Evolutionary conservation across 1,284 basidiomycete genomes (phyloP), one percentile per base, ranked within the genome.

Genomic region (Mycena citricolor): DNA sequence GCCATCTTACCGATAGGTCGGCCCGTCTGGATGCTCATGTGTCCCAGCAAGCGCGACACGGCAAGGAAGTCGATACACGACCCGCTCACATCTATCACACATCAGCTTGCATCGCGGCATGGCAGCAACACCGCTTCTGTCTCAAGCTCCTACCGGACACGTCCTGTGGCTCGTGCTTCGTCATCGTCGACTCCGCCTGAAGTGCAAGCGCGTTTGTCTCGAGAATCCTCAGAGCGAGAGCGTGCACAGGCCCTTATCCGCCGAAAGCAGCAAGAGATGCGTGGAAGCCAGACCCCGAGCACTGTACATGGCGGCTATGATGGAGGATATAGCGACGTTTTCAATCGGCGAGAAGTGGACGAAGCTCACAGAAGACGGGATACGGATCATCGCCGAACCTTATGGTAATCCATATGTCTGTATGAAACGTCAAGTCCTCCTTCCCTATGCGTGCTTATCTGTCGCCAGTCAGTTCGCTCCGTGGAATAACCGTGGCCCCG

Each of bases 51-150:
- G 45, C 77, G 81, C 28, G 86, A 89, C 49, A 65, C 77, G 7
- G 70, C 68, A 3, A 74, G 75, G 8, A 87, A 89, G 59, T 74
- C 74, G 1, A 68, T 65, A 7, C 73, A 83, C 38, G 86, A 90
- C 58, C 86, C 86, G 4, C 70, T 90, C 5, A 81, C 83, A 4
- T 78, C 79, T 8, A 88, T 90, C 53, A 81, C 80, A n/a, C 70
- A 76, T 33, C 76, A 82, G 51, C 72, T 88, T 4, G 70, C 74
- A 3, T 63, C 73, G 5, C 69, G 69, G 2, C 57, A 44, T 11
- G 44, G 33, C 29, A 40, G 42, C 28, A 25, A 7, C 26, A 12
- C 60, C 26, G 52, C 56, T 11, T 51, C 60, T 21, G 54, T 64
- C 41, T 46, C 59, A 38, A n/a, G n/a, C 39, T 47, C 59, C 28